Conservation (phyloP, 2,329 filamentous ascomycete genomes). For the Curvularia hawaiiensis region DNA sequence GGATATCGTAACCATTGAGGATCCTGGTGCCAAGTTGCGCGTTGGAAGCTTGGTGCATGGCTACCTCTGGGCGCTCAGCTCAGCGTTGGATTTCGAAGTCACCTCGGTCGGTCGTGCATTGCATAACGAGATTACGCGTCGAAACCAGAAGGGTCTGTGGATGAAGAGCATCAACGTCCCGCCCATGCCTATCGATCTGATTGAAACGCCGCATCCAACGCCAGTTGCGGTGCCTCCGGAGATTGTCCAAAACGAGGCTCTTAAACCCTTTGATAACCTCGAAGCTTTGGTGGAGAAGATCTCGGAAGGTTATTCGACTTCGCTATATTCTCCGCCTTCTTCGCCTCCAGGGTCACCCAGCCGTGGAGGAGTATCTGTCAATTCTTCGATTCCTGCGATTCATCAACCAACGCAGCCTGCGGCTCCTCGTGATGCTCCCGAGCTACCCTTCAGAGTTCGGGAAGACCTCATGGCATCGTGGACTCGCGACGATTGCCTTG, state of each 20-base stretch:
- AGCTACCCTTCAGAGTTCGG: slow-evolving; percentile 69
- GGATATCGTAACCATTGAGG: slow-evolving; percentile 71
- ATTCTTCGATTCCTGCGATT: slow-evolving; percentile 54
- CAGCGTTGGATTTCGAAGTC: slow-evolving; percentile 77
- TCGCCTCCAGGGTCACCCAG: slow-evolving; percentile 74
- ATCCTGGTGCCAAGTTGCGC: slow-evolving; percentile 73
- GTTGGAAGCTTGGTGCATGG: slow-evolving; percentile 85
- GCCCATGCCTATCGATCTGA: slow-evolving; percentile 65
- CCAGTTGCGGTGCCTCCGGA: slow-evolving; percentile 31
- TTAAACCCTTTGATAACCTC: slow-evolving; percentile 78
- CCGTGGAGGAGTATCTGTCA: slow-evolving; percentile 65
- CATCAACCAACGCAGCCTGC: slow-evolving; percentile 32
- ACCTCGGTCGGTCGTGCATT: slow-evolving; percentile 73
- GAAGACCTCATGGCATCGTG: slow-evolving; percentile 81
- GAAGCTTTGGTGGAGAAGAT: slow-evolving; percentile 75
- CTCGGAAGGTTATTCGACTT: slow-evolving; percentile 70
- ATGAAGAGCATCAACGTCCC: slow-evolving; percentile 75
- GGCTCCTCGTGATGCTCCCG: slow-evolving; percentile 39
- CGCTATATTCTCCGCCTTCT: slow-evolving; percentile 65
- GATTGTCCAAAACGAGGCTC: slow-evolving; percentile 40
- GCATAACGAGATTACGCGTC: slow-evolving; percentile 74
- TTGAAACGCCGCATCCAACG: slow-evolving; percentile 49
- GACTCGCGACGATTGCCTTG: slow-evolving; percentile 76
- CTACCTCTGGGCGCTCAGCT: slow-evolving; percentile 81
- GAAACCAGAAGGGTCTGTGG: slow-evolving; percentile 79